Conservation (phyloP, 2,329 filamentous ascomycete genomes). For the Beauveria scarabaeidicola region DNA sequence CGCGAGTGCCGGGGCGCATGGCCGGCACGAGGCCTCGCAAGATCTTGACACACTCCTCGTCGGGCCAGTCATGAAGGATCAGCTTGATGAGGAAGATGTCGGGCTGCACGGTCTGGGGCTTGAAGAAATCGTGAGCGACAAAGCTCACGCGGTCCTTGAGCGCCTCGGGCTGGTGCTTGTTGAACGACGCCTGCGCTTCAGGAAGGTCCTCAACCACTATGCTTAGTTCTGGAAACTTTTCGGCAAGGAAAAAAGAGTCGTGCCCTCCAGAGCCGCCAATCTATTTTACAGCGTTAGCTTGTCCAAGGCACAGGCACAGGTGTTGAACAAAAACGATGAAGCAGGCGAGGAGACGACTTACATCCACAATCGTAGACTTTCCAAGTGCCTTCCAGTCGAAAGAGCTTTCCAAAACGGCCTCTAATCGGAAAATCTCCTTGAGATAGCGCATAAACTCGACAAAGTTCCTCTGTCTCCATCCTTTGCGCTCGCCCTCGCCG, state of each 20-base stretch:
- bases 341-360: conserved; percentile 19
- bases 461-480: conserved; percentile 31
- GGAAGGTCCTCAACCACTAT: conserved; percentile 38
- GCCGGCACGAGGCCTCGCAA: conserved; percentile 33
- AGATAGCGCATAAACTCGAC: conserved; percentile 32
- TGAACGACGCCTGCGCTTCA: conserved; percentile 26
- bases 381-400: conserved; percentile 30
- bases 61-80: conserved; percentile 49
- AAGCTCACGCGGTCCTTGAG: conserved; percentile 27
- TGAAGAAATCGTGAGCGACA: conserved; percentile 30
- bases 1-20: conserved; percentile 33
- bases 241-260: conserved; percentile 32
- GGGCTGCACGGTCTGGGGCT: conserved; percentile 29
- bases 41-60: conserved; percentile 32
- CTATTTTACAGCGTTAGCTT: conserved; percentile 16
- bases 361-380: conserved; percentile 31
- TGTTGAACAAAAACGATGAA: not conserved
- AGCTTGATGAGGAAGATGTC: conserved; percentile 45
- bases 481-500: conserved; percentile 28
- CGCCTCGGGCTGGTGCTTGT: conserved; percentile 26
- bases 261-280: conserved; percentile 36
- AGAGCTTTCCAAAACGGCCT: conserved; percentile 24
- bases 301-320: too few species aligned
- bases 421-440: conserved; percentile 31
- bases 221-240: conserved; percentile 31